Evolutionary conservation across 106 monocot species (phyloP).

Genomic region (Iris macrosiphon): DNA sequence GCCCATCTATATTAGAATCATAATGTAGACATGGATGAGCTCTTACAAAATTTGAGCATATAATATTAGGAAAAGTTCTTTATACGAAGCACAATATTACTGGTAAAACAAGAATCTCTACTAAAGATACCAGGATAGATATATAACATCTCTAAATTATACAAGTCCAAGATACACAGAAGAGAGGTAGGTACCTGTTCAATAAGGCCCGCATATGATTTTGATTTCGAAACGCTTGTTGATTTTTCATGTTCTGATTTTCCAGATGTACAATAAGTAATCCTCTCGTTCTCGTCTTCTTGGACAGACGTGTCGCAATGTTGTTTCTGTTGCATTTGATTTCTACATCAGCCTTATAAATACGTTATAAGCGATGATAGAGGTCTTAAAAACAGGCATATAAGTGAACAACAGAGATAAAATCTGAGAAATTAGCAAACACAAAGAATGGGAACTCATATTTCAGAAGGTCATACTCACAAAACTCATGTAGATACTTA

Average conservation of each 20-base stretch:
- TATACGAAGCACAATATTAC: neutral
- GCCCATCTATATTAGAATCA: too few species aligned
- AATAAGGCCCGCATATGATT: slow-evolving; percentile 14
- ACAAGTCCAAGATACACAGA: neutral
- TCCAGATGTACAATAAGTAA: slow-evolving; percentile 5
- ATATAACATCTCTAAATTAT: too few species aligned
- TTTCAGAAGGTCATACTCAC: too few species aligned
- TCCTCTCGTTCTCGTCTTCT: neutral
- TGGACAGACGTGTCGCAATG: neutral
- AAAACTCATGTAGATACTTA: too few species aligned
- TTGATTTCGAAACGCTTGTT: slow-evolving; percentile 4
- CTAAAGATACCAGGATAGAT: neutral
- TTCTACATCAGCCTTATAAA: too few species aligned
- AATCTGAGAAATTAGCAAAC: neutral
- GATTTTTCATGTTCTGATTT: neutral
- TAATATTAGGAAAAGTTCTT: too few species aligned
- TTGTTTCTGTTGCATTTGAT: slow-evolving; percentile 9
- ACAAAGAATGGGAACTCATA: neutral
- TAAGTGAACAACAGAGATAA: neutral
- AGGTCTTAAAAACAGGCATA: neutral
- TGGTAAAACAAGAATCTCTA: neutral
- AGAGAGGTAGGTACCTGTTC: slow-evolving; percentile 17
- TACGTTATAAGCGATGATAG: too few species aligned
- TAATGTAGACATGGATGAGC: too few species aligned
- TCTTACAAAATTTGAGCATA: too few species aligned